Evolutionary conservation across 345 rosid genomes (phyloP).

Genomic region (Salix caprea): DNA sequence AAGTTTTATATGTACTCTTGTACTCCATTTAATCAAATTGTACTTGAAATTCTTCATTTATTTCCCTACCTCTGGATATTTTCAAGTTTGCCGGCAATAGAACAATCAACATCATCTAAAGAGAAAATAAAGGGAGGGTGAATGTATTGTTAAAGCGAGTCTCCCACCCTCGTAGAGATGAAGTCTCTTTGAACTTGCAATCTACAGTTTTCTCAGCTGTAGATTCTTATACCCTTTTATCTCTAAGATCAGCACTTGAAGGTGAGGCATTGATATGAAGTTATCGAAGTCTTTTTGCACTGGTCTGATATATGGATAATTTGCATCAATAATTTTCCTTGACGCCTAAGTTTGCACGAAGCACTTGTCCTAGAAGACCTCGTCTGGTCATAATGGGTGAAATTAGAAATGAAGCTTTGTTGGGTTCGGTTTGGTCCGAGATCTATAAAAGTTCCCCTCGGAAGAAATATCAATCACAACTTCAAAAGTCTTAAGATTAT

Average conservation of each 20-base stretch:
- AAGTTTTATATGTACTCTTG: not conserved
- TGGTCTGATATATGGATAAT: not conserved
- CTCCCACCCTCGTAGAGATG: not conserved
- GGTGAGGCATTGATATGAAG: not conserved
- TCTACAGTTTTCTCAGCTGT: not conserved
- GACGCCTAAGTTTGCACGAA: not conserved
- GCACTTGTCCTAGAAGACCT: not conserved
- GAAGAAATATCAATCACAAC: not conserved
- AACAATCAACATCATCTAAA: not conserved
- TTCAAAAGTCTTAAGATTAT: not conserved
- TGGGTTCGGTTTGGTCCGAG: not conserved
- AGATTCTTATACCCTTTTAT: not conserved
- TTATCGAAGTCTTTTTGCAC: not conserved
- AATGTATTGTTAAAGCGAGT: not conserved
- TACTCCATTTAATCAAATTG: not conserved
- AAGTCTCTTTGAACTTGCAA: not conserved
- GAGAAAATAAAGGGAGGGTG: not conserved
- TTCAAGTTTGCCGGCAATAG: not conserved
- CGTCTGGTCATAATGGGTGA: not conserved
- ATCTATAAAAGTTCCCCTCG: not conserved
- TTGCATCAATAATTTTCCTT: not conserved
- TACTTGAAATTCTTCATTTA: not conserved
- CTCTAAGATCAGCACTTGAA: not conserved
- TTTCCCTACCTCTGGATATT: not conserved
- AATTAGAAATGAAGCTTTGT: not conserved